A percentile compares a stretch with the other conserved stretches of the same genome.
These are phyloP conservation scores for Hericium rajendrae DNA, from an alignment of 768 basidiomycete genomes.

Conservation along the genomic window DNA sequence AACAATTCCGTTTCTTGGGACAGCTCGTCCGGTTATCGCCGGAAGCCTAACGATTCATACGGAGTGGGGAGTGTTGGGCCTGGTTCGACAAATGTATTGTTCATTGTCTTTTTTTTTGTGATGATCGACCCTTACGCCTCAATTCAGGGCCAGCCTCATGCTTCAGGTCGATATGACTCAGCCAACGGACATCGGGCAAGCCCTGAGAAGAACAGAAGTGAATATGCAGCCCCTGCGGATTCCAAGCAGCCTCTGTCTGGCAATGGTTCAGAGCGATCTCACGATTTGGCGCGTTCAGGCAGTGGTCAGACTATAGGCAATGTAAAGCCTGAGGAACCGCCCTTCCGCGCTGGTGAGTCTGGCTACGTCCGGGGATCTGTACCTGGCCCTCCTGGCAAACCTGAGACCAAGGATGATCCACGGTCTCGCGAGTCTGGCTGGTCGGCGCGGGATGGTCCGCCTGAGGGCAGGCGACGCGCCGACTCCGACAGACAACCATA, in stretches of 20 bases:
- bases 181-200: not conserved
- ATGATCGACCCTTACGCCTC: not conserved
- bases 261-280: not conserved
- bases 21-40: not conserved
- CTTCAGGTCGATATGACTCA: not conserved
- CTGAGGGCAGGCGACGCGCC: not conserved
- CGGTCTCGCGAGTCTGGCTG: not conserved
- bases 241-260: not conserved
- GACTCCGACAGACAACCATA: not conserved
- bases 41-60: not conserved
- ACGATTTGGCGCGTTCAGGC: not conserved
- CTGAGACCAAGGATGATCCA: not conserved
- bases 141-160: not conserved
- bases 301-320: not conserved
- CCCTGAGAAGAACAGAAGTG: not conserved
- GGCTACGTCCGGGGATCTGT: not conserved
- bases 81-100: not conserved
- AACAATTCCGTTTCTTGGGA: not conserved
- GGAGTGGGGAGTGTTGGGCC: not conserved
- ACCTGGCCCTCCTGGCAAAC: not conserved
- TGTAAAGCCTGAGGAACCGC: not conserved
- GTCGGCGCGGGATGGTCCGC: not conserved
- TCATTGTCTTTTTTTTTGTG: not conserved
- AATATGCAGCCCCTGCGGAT: not conserved
- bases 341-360: not conserved